Conservation (phyloP, 2,329 filamentous ascomycete genomes). For the Aspergillus fumigatus region DNA sequence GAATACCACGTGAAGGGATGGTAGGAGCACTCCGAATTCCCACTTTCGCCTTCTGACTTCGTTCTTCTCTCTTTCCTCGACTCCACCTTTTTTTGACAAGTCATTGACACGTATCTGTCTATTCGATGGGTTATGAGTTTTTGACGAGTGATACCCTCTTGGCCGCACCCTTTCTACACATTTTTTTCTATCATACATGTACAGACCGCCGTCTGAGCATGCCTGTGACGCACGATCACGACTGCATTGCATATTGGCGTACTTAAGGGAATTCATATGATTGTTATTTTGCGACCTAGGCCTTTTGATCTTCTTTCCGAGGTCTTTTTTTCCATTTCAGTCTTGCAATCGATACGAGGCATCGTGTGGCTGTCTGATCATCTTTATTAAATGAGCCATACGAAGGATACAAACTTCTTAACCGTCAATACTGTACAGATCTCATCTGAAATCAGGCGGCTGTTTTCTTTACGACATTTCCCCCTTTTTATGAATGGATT, state of each 20-base stretch:
- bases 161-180: conserved; percentile 6
- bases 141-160: conserved; percentile 21
- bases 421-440: conserved; percentile 33
- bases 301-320: conserved; percentile 14
- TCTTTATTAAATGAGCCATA: conserved; percentile 18
- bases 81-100: conserved; percentile 5
- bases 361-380: conserved; percentile 29
- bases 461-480: conserved; percentile 5
- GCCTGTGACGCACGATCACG: conserved; percentile 33
- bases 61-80: conserved; percentile 7
- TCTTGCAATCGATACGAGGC: conserved; percentile 18
- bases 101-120: conserved; percentile 3
- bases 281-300: conserved; percentile 19
- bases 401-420: conserved; percentile 10
- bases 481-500: conserved; percentile 7
- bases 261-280: conserved; percentile 25
- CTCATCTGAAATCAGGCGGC: conserved; percentile 17
- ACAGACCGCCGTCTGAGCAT: conserved; percentile 19
- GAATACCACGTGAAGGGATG: conserved; percentile 84
- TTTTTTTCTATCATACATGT: conserved; percentile 11
- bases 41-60: neutral
- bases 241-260: conserved; percentile 39
- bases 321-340: conserved; percentile 18
- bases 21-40: conserved; percentile 44
- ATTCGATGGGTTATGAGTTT: conserved; percentile 10